Percentiles rank a stretch among this genome's conserved stretches.
These are phyloP conservation scores for Ogataea trehaloabstinens DNA, from an alignment of 805 yeast species.

Conservation along the genomic window DNA sequence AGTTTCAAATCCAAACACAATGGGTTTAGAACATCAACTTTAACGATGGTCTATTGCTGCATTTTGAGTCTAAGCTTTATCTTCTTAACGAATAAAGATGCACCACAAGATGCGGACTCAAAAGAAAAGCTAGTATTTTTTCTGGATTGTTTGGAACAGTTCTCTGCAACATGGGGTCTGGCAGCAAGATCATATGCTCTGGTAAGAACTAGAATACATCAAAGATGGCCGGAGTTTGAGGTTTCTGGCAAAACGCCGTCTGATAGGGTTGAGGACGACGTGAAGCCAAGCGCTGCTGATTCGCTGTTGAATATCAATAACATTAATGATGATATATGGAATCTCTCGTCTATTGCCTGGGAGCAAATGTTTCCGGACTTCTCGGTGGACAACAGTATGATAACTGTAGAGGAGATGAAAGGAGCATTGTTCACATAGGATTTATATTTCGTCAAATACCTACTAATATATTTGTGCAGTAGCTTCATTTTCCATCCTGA, in stretches of 20 bases:
- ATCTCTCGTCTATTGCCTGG: constrained; percentile 2
- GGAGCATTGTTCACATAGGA: constrained; percentile 1
- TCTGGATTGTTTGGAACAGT: constrained; percentile 3
- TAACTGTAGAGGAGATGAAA: constrained; percentile 2
- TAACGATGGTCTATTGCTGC: constrained; percentile 3
- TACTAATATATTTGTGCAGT: too few species aligned
- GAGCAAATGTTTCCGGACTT: constrained; percentile 3
- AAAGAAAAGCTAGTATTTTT: constrained; percentile 2
- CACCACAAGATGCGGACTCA: constrained; percentile 1
- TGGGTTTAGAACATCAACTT: constrained; percentile 2
- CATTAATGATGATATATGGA: constrained; percentile 4
- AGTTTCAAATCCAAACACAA: constrained; percentile 2
- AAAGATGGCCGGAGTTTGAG: constrained; percentile 2
- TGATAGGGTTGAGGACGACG: neutral
- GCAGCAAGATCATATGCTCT: constrained; percentile 3
- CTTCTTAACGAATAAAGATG: constrained; percentile 3
- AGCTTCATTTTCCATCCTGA: neutral
- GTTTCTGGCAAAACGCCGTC: neutral
- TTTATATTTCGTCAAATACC: neutral
- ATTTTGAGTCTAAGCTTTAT: constrained; percentile 3
- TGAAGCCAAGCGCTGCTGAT: constrained; percentile 4
- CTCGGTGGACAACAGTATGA: constrained; percentile 3
- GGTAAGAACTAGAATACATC: constrained; percentile 3
- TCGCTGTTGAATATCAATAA: constrained; percentile 2
- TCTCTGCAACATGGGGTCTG: constrained; percentile 2